phyloP scores from a whole-genome alignment of 1,284 basidiomycete species.

The Ganoderma sp. region DNA sequence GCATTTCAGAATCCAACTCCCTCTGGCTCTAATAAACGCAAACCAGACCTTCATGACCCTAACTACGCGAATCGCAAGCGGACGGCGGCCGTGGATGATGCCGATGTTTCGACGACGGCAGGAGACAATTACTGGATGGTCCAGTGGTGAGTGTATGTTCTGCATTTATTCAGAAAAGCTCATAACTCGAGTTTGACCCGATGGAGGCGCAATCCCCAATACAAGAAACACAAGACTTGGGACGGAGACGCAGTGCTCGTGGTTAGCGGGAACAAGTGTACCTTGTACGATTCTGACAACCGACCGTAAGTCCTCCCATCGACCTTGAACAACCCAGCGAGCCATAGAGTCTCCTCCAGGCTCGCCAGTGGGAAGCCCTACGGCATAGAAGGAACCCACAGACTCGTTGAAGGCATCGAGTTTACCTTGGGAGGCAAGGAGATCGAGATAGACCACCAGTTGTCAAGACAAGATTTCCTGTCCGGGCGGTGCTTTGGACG shows the following conservation, averaged over 20 bases:
- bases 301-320: conserved; percentile 51
- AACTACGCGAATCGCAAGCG: conserved; percentile 44
- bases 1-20: conserved; percentile 33
- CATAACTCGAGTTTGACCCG: background rate
- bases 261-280: conserved; percentile 53
- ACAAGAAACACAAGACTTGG: conserved; percentile 93
- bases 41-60: conserved; percentile 35
- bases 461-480: conserved; percentile 63
- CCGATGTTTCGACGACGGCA: conserved; percentile 21
- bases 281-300: conserved; percentile 66
- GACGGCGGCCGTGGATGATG: conserved; percentile 38
- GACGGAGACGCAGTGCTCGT: conserved; percentile 81
- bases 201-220: conserved; percentile 75
- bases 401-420: conserved; percentile 56
- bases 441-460: conserved; percentile 65
- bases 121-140: conserved; percentile 67
- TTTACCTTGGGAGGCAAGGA: conserved; percentile 73
- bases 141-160: conserved; percentile 57
- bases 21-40: conserved; percentile 37
- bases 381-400: conserved; percentile 44
- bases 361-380: conserved; percentile 38
- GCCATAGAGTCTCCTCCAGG: conserved; percentile 15
- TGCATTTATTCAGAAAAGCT: no score
- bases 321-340: conserved; percentile 34
- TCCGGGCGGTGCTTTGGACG: conserved; percentile 68